Percentiles rank a stretch among this genome's conserved stretches.
phyloP scores from a whole-genome alignment of 2,329 filamentous ascomycete genomes.

The Capronia americana region DNA sequence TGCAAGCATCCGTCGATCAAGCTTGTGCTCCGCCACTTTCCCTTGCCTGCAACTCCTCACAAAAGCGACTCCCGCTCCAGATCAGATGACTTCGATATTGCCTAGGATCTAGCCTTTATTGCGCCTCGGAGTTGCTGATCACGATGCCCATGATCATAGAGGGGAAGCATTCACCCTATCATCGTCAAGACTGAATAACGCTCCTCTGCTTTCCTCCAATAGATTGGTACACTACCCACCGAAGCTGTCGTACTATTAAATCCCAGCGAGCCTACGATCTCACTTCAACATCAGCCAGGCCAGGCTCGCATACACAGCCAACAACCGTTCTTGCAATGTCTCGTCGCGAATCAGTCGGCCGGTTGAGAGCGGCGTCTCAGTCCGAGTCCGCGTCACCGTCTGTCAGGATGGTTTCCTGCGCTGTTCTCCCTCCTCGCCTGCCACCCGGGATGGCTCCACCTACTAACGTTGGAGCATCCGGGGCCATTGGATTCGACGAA shows the following conservation, averaged over 20 bases:
- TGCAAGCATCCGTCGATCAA: constrained; percentile 3
- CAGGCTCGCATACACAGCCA: neutral
- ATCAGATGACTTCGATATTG: neutral
- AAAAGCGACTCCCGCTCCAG: neutral
- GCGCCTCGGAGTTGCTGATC: neutral
- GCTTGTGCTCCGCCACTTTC: constrained; percentile 7
- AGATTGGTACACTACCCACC: neutral
- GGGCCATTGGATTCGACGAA: constrained; percentile 29
- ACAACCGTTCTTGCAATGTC: constrained; percentile 17
- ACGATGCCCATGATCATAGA: neutral
- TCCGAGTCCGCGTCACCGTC: constrained; percentile 26
- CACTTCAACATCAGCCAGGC: neutral
- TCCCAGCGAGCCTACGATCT: neutral
- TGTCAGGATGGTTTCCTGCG: constrained; percentile 33
- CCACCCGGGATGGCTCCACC: constrained; percentile 30
- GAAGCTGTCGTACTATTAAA: constrained; percentile 1
- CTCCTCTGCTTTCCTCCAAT: neutral
- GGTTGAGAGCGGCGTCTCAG: constrained; percentile 22
- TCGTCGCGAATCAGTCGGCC: constrained; percentile 31
- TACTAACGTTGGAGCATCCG: constrained; percentile 27
- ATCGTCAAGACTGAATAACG: neutral
- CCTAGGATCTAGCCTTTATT: neutral
- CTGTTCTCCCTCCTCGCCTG: constrained; percentile 34
- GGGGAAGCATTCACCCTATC: neutral
- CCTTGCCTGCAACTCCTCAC: constrained; percentile 1